Conservation (phyloP, 768 basidiomycete genomes). For the Russula lepida region DNA sequence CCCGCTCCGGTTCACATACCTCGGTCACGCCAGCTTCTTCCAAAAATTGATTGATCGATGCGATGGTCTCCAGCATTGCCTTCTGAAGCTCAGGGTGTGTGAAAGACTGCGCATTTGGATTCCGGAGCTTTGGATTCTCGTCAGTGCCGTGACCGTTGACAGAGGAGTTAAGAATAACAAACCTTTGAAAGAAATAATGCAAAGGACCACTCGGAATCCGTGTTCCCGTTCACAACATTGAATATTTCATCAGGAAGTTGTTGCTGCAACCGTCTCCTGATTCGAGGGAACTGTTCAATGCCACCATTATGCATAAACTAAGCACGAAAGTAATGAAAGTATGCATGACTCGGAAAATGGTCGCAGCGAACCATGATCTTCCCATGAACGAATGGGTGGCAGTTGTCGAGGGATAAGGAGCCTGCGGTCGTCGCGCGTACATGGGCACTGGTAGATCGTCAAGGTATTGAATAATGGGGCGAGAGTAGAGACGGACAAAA, state of each 20-base stretch:
- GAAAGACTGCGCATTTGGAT: slow-evolving; percentile 70
- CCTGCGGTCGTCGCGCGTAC: slow-evolving; percentile 92
- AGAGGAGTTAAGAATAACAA: background rate
- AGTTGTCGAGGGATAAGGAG: slow-evolving; percentile 85
- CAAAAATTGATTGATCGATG: slow-evolving; percentile 64
- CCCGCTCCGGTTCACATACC: slow-evolving; percentile 33
- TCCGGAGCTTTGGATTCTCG: slow-evolving; percentile 49
- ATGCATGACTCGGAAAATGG: background rate
- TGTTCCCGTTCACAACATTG: slow-evolving; percentile 84
- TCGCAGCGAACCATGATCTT: slow-evolving; percentile 70
- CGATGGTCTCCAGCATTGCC: slow-evolving; percentile 87
- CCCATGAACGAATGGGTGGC: slow-evolving; percentile 89
- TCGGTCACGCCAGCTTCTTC: slow-evolving; percentile 67
- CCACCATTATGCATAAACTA: slow-evolving; percentile 98
- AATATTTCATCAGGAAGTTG: slow-evolving; percentile 78
- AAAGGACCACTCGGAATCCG: slow-evolving; percentile 99
- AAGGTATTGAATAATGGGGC: background rate
- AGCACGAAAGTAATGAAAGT: slow-evolving; percentile 2
- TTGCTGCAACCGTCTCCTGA: slow-evolving; percentile 76
- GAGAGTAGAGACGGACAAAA: slow-evolving; percentile 55
- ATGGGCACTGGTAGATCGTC: slow-evolving; percentile 50
- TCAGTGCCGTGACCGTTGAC: background rate
- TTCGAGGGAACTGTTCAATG: slow-evolving; percentile 72
- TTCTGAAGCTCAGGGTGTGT: slow-evolving; percentile 60
- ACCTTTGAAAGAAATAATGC: slow-evolving; percentile 84